These are phyloP conservation scores for Venturia asperata DNA, from an alignment of 2,329 filamentous ascomycete species.

Conservation along the genomic window DNA sequence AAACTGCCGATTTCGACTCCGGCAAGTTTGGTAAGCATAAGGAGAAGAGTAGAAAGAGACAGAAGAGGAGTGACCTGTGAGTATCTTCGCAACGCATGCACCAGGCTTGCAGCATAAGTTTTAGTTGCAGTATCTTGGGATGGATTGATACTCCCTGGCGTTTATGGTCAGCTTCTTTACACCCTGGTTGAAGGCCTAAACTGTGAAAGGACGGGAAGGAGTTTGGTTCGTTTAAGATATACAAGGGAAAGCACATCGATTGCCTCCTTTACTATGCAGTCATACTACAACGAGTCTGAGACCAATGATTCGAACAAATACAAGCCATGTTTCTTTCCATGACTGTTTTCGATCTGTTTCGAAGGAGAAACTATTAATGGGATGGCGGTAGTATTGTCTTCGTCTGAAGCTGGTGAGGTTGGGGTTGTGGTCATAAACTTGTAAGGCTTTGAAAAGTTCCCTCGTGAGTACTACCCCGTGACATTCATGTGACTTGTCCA, in stretches of 20 bases:
- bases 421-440: too few species aligned
- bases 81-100: not conserved
- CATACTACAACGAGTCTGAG: too few species aligned
- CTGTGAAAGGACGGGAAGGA: not conserved
- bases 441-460: too few species aligned
- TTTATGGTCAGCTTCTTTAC: not conserved
- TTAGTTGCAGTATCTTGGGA: not conserved
- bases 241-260: not conserved
- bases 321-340: too few species aligned
- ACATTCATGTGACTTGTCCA: not conserved
- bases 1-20: not conserved
- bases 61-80: not conserved
- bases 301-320: too few species aligned
- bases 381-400: too few species aligned
- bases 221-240: not conserved
- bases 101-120: not conserved
- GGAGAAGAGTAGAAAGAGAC: not conserved
- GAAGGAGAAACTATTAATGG: too few species aligned
- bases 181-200: not conserved
- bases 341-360: too few species aligned
- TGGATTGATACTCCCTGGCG: not conserved
- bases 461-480: not conserved
- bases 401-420: too few species aligned
- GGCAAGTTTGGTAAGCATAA: not conserved
- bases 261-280: too few species aligned